A percentile compares a stretch with the other conserved stretches of the same genome.
These are phyloP conservation scores for Schizopora paradoxa DNA, from an alignment of 1,284 basidiomycete genomes.

Conservation along the genomic window DNA sequence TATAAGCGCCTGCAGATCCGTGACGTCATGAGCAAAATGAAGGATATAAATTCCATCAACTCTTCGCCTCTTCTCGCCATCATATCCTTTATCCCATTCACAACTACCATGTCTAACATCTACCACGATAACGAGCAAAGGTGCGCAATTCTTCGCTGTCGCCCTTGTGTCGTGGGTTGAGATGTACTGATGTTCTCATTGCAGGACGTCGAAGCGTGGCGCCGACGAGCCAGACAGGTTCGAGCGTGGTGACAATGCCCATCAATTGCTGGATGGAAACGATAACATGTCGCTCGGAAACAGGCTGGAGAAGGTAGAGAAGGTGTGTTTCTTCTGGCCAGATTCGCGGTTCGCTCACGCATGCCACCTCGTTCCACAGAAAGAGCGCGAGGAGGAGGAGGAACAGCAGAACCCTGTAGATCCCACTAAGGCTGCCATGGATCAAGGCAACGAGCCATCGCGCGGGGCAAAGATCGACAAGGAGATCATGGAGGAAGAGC, in stretches of 20 bases:
- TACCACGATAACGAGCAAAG: too few species aligned
- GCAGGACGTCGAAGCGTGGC: slow-evolving; percentile 15
- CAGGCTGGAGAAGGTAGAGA: slow-evolving; percentile 30
- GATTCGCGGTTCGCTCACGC: neutral
- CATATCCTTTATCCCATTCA: too few species aligned
- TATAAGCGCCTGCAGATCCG: too few species aligned
- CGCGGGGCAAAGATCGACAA: slow-evolving; percentile 58
- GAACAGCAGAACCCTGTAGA: slow-evolving; percentile 29
- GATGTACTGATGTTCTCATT: too few species aligned
- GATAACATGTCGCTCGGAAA: slow-evolving; percentile 38
- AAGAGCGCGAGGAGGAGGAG: slow-evolving; percentile 27
- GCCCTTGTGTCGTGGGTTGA: too few species aligned
- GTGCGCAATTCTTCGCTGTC: too few species aligned
- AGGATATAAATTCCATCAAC: too few species aligned
- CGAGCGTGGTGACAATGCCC: slow-evolving; percentile 29
- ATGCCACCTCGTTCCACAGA: neutral
- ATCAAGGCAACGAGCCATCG: slow-evolving; percentile 56
- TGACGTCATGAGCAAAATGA: too few species aligned
- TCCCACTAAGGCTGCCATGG: slow-evolving; percentile 38
- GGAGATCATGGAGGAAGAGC: slow-evolving; percentile 47
- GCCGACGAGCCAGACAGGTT: slow-evolving; percentile 25
- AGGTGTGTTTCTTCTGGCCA: slow-evolving; percentile 4
- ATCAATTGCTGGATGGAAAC: slow-evolving; percentile 37
- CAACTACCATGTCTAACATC: too few species aligned
- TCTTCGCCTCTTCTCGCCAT: too few species aligned